A percentile compares a stretch with the other conserved stretches of the same genome.
phyloP scores from a whole-genome alignment of 2,329 filamentous ascomycete genomes.

The Cercospora citrullina region DNA sequence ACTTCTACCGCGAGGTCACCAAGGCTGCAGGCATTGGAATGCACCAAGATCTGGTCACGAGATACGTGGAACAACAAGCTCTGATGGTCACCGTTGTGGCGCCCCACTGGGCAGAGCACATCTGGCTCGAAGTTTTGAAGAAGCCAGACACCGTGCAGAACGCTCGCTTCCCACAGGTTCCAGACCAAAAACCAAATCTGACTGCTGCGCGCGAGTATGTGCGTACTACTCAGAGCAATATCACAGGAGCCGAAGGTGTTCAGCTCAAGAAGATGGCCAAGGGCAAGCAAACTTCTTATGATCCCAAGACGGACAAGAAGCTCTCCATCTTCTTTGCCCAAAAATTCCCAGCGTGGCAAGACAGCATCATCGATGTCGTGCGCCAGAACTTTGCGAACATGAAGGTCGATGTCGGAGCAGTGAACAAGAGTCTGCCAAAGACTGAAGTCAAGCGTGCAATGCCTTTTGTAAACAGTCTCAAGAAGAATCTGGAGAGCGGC shows the following conservation, averaged over 20 bases:
- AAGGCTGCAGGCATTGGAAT: conserved; percentile 77
- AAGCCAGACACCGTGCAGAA: conserved; percentile 75
- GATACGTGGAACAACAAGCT: conserved; percentile 84
- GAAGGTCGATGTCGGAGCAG: conserved; percentile 74
- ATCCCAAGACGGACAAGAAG: conserved; percentile 89
- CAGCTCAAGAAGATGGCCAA: conserved; percentile 89
- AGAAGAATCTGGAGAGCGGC: conserved; percentile 71
- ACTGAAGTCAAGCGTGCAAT: conserved; percentile 96
- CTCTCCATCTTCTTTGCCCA: conserved; percentile 81
- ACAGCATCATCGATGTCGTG: conserved; percentile 81
- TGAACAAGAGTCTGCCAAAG: conserved; percentile 77
- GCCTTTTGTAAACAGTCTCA: conserved; percentile 88
- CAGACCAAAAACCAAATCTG: conserved; percentile 64
- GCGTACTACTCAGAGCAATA: conserved; percentile 69
- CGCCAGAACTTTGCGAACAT: conserved; percentile 66
- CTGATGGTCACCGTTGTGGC: conserved; percentile 80
- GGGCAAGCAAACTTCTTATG: conserved; percentile 81
- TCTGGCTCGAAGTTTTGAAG: conserved; percentile 88
- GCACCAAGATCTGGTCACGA: conserved; percentile 75
- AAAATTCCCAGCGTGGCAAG: conserved; percentile 86
- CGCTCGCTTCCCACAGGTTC: conserved; percentile 71
- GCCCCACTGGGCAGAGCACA: conserved; percentile 91
- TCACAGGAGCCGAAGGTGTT: conserved; percentile 79
- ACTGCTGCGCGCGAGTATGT: conserved; percentile 83
- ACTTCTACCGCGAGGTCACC: conserved; percentile 85